Evolutionary conservation across 192 early-diverging fungal species (phyloP).

Genomic region (Coemansia sp.): DNA sequence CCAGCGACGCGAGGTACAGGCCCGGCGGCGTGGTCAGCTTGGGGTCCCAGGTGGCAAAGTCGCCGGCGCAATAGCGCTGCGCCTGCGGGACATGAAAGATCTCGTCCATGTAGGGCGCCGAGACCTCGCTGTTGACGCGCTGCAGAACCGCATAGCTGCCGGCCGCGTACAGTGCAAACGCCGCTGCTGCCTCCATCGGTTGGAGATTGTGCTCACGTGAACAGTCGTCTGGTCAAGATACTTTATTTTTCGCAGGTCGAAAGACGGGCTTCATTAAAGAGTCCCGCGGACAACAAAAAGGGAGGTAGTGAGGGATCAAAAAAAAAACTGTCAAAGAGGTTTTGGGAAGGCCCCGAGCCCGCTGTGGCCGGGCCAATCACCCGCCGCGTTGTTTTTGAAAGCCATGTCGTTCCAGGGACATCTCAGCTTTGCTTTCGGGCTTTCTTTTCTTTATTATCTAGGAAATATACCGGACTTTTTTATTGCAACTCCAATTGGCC

Average conservation of each 20-base stretch:
- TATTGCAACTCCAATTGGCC: no score
- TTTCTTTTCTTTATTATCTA: not conserved
- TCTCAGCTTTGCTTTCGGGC: no score
- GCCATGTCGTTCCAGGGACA: no score
- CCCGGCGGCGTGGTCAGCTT: slow-evolving; percentile 98
- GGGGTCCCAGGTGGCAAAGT: slow-evolving; percentile 76
- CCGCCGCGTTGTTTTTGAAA: no score
- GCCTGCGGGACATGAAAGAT: slow-evolving; percentile 92
- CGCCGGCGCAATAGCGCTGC: slow-evolving; percentile 72
- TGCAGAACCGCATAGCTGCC: slow-evolving; percentile 25
- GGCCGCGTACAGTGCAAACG: slow-evolving; percentile 25
- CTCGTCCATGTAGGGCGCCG: slow-evolving; percentile 71
- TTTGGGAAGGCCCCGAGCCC: no score
- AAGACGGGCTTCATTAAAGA: no score
- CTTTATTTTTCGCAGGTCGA: no score
- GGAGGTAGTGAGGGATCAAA: no score
- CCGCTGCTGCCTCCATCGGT: not conserved
- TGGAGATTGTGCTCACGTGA: not conserved
- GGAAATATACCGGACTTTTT: not conserved
- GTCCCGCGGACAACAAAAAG: no score
- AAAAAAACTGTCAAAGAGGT: no score
- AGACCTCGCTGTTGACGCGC: slow-evolving; percentile 15
- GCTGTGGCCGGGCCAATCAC: no score
- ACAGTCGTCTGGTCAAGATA: no score
- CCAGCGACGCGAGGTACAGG: slow-evolving; percentile 60